A percentile compares a stretch with the other conserved stretches of the same genome.
phyloP scores from a whole-genome alignment of 345 rosid species.

The Heritiera fomes region DNA sequence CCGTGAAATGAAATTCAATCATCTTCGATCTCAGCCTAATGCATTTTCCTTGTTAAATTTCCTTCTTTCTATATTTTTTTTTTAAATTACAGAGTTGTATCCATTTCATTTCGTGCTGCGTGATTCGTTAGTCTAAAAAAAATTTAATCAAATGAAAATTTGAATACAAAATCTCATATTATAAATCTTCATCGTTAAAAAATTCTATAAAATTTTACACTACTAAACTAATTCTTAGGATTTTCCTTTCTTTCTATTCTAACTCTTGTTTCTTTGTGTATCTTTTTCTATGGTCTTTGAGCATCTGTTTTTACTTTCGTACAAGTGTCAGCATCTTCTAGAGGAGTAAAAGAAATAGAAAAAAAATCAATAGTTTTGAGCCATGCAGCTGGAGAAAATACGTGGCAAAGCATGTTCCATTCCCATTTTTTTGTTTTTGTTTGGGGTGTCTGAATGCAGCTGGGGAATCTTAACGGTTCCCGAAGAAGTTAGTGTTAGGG shows the following conservation, averaged over 20 bases:
- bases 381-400: background rate
- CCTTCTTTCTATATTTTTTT: too few relatives aligned
- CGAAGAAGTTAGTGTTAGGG: conserved; percentile 26
- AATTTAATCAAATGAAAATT: too few relatives aligned
- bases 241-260: background rate
- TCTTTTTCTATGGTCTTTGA: background rate
- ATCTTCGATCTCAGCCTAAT: background rate
- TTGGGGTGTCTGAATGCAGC: background rate
- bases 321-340: background rate
- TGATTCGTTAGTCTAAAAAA: too few relatives aligned
- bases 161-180: too few relatives aligned
- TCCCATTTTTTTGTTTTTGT: background rate
- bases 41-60: conserved; percentile 2
- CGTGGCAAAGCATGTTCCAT: background rate
- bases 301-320: background rate
- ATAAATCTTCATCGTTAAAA: too few relatives aligned
- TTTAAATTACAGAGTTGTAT: too few relatives aligned
- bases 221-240: too few relatives aligned
- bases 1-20: too few relatives aligned
- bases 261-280: background rate
- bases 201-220: too few relatives aligned
- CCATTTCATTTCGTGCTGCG: too few relatives aligned
- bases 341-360: background rate
- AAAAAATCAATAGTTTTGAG: background rate
- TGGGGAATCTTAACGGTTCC: conserved; percentile 19